Evolutionary conservation across 192 early-diverging fungal species (phyloP).

Genomic region (Bifiguratus adelaidae): DNA sequence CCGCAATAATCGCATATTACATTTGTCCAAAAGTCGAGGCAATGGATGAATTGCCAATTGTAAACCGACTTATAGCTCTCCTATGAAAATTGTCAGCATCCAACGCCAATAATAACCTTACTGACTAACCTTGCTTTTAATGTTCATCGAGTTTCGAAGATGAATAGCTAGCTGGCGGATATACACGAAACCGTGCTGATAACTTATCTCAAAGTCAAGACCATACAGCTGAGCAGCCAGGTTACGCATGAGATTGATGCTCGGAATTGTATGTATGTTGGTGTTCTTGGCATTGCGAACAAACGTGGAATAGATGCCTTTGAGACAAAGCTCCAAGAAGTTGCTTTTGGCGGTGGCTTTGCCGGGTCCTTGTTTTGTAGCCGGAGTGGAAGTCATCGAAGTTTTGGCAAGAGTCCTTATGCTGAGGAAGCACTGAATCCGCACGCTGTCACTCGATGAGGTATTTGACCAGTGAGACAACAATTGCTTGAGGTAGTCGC

Average conservation of each 20-base stretch:
- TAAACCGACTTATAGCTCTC: slow-evolving; percentile 85
- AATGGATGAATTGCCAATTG: slow-evolving; percentile 97
- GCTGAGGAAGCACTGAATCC: slow-evolving; percentile 75
- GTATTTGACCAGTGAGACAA: slow-evolving; percentile 39
- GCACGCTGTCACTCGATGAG: slow-evolving; percentile 51
- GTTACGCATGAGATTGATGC: slow-evolving; percentile 87
- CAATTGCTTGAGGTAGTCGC: slow-evolving; percentile 73
- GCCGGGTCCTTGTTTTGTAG: no score
- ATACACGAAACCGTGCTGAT: slow-evolving; percentile 90
- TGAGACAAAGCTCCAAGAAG: slow-evolving; percentile 57
- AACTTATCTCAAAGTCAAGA: slow-evolving; percentile 62
- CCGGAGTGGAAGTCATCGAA: slow-evolving; percentile 11
- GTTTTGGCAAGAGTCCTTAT: slow-evolving; percentile 62
- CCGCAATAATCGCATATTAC: slow-evolving; percentile 67
- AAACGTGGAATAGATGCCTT: slow-evolving; percentile 78
- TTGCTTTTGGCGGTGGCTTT: slow-evolving; percentile 12
- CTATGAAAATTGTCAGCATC: slow-evolving; percentile 12
- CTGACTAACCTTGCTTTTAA: slow-evolving; percentile 49
- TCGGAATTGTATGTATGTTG: slow-evolving; percentile 66
- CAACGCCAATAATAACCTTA: no score
- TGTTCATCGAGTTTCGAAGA: slow-evolving; percentile 79
- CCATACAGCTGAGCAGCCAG: slow-evolving; percentile 87
- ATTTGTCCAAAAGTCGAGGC: slow-evolving; percentile 82
- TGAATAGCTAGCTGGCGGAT: slow-evolving; percentile 90
- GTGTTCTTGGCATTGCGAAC: slow-evolving; percentile 67